Percentiles rank a stretch among this genome's conserved stretches.
Conservation (phyloP, 2,329 filamentous ascomycete genomes). For the Nannizziopsis barbatae region DNA sequence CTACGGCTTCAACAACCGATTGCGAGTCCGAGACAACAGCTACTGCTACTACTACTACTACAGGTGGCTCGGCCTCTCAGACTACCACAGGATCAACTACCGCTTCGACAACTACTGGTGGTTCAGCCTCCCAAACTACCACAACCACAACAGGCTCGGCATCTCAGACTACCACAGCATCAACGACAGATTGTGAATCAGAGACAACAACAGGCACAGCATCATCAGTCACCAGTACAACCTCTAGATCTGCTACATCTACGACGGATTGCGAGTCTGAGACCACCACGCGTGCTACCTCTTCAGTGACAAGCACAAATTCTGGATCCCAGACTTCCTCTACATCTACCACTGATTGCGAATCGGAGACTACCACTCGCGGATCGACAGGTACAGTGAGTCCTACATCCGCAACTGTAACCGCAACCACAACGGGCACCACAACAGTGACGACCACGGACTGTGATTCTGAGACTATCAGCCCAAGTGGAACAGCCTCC, state of each 20-base stretch:
- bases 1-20: neutral
- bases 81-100: neutral
- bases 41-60: too few species aligned
- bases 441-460: neutral
- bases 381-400: neutral
- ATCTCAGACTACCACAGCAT: neutral
- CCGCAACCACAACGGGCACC: neutral
- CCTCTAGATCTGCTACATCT: neutral
- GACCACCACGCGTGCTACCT: neutral
- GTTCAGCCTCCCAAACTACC: too few species aligned
- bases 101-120: neutral
- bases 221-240: neutral
- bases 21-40: neutral
- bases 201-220: neutral
- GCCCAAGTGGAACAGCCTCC: neutral
- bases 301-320: neutral
- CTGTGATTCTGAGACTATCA: neutral
- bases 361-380: neutral
- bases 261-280: neutral
- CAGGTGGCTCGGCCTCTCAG: too few species aligned
- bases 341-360: neutral
- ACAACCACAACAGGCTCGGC: neutral
- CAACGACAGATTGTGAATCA: conserved; percentile 1
- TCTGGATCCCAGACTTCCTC: neutral
- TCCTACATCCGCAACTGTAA: neutral